These are phyloP conservation scores for Solanum virginianum DNA, from an alignment of 257 asterid species.

Conservation along the genomic window DNA sequence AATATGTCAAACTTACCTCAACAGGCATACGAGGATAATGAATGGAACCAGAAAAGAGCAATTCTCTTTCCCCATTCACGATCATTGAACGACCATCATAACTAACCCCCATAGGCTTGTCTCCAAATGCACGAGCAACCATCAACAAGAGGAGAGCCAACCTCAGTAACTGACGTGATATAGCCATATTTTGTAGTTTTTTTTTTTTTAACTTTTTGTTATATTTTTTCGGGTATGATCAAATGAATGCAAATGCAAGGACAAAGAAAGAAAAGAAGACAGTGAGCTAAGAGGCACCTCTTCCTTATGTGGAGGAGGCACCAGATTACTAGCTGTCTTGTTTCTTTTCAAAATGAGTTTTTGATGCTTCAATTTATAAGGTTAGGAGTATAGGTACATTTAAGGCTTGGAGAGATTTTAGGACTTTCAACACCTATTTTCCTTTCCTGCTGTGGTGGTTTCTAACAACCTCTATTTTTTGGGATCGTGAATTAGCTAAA, in stretches of 20 bases:
- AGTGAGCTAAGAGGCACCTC: not conserved
- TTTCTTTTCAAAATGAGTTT: not conserved
- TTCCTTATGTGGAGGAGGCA: not conserved
- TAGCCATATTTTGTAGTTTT: not conserved
- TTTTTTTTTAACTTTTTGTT: no score
- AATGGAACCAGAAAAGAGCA: slow-evolving; percentile 62
- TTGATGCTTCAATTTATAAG: not conserved
- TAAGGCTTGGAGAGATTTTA: not conserved
- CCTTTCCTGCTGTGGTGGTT: not conserved
- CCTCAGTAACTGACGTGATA: not conserved
- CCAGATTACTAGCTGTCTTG: not conserved
- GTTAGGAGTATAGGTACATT: not conserved
- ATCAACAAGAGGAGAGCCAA: not conserved
- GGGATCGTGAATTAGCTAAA: not conserved
- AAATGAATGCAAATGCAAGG: not conserved
- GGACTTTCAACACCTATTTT: not conserved
- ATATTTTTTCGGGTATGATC: not conserved
- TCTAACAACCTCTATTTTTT: not conserved
- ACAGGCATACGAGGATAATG: slow-evolving; percentile 74
- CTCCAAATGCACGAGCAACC: not conserved
- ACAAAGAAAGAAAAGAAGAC: not conserved
- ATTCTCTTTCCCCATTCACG: slow-evolving; percentile 43
- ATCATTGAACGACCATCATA: slow-evolving; percentile 55
- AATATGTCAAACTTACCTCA: slow-evolving; percentile 14
- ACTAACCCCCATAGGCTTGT: slow-evolving; percentile 8